These are phyloP conservation scores for Millerago galiae DNA, from an alignment of 805 yeast species.

Conservation along the genomic window DNA sequence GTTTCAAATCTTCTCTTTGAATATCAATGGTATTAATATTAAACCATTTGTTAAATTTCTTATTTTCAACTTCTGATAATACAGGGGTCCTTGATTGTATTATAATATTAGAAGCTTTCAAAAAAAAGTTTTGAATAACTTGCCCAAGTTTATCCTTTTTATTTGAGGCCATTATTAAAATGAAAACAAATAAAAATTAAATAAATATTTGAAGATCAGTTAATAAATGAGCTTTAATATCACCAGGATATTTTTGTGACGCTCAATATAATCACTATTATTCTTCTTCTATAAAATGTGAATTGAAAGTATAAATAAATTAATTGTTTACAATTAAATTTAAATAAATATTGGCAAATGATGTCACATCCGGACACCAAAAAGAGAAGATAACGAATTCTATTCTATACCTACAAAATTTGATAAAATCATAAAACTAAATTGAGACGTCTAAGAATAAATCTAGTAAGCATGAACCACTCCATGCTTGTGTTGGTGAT, in stretches of 20 bases:
- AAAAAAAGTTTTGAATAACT: slow-evolving; percentile 46
- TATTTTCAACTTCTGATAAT: slow-evolving; percentile 2
- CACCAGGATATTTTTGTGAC: too few species aligned
- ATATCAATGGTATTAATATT: slow-evolving; percentile 40
- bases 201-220: too few species aligned
- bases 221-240: too few species aligned
- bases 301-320: too few species aligned
- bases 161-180: slow-evolving; percentile 6
- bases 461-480: slow-evolving; percentile 79
- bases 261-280: too few species aligned
- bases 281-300: too few species aligned
- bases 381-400: not conserved
- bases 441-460: slow-evolving; percentile 50
- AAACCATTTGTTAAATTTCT: slow-evolving; percentile 55
- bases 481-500: slow-evolving; percentile 97
- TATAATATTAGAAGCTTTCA: slow-evolving; percentile 54
- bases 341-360: slow-evolving; percentile 24
- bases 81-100: slow-evolving; percentile 34
- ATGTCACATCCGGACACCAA: slow-evolving; percentile 43
- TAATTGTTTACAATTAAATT: too few species aligned
- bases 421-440: slow-evolving; percentile 24
- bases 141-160: slow-evolving; percentile 22
- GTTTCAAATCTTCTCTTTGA: slow-evolving; percentile 48
- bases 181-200: too few species aligned
- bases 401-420: too few species aligned